Evolutionary conservation across 2,329 filamentous ascomycete species (phyloP).

Genomic region (Stenocarpella maydis): DNA sequence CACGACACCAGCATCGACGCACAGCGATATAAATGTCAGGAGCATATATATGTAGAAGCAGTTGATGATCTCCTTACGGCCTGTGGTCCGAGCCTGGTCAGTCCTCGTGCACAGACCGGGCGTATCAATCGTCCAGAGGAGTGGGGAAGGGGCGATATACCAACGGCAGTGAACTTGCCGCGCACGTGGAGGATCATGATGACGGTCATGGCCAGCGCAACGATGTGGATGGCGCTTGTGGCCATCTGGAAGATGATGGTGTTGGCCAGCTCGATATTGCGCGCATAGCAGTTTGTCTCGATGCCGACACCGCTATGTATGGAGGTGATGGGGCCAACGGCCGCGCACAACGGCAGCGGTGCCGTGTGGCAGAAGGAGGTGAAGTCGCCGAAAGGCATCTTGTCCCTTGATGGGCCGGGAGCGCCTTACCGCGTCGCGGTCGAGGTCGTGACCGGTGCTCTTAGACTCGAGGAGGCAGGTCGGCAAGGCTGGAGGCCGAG

Average conservation of each 20-base stretch:
- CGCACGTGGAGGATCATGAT: constrained; percentile 98
- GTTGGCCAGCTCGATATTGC: constrained; percentile 95
- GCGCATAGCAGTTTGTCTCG: constrained; percentile 89
- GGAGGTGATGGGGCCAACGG: constrained; percentile 78
- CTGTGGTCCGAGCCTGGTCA: constrained; percentile 44
- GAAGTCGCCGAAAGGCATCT: constrained; percentile 93
- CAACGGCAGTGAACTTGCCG: constrained; percentile 97
- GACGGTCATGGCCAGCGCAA: constrained; percentile 89
- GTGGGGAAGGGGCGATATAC: constrained; percentile 57
- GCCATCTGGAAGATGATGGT: constrained; percentile 98
- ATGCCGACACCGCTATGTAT: constrained; percentile 78
- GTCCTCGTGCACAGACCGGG: neutral
- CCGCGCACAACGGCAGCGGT: constrained; percentile 85
- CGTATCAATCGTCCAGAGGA: neutral
- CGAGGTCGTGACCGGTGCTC: neutral
- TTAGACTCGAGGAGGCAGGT: neutral
- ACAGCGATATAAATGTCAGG: constrained; percentile 85
- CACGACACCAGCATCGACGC: constrained; percentile 92
- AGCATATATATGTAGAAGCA: constrained; percentile 99
- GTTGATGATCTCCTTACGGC: constrained; percentile 75
- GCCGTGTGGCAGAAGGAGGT: constrained; percentile 84
- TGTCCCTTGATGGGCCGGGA: constrained; percentile 42
- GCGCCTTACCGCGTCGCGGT: constrained; percentile 8
- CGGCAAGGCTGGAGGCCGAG: constrained; percentile 14
- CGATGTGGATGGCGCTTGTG: constrained; percentile 89